Base-by-base conservation (phyloP, 495 filamentous ascomycete genomes). In the Pyrenopolyporus hunteri region DNA sequence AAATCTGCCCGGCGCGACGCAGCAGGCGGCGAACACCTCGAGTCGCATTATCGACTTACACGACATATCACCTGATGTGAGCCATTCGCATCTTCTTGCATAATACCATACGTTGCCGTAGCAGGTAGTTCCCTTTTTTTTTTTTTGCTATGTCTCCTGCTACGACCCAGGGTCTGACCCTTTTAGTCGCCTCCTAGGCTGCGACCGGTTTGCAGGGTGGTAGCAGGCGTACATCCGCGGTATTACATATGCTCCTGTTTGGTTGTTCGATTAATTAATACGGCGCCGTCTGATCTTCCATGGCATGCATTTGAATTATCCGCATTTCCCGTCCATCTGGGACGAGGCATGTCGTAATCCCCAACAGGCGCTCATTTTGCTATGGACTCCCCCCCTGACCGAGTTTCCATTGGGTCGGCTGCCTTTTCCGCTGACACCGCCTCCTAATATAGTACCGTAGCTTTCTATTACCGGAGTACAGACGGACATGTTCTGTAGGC, bases 11-110 rank as follows among this genome's bases (percentile, higher is more conserved):
- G 56, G 55, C 32, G 22, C 37, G 48, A 14, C 46, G 51, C 57
- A 55, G 44, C 50, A 52, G 40, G 50, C 62, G 55, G 55, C 61
- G 56, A 65, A 65, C 48, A 54, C 44, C 32, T 59, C 54, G 25
- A 64, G 61, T 64, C 37, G 42, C 63, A 69, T 63, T 65, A 64
- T 54, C 48, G 46, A 69, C 63, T 62, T 66, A 57, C 67, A 55
- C 63, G 33, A 52, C 67, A 64, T 63, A 66, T 62, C 59, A 69
- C 63, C 63, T 55, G 59, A 63, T 69, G 62, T 58, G 58, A 58
- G 58, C 35, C 52, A 57, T 58, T 62, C 62, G 59, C 56, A 63
- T 55, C 58, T 58, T 53, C 53, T 33, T 63, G 54, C 54, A 66
- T 60, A 28, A n/a, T n/a, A n/a, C n/a, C n/a, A n/a, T n/a, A n/a